Evolutionary conservation across 257 asterid genomes (phyloP), one percentile per base, ranked within the genome.

Genomic region (Ilex aquifolium): DNA sequence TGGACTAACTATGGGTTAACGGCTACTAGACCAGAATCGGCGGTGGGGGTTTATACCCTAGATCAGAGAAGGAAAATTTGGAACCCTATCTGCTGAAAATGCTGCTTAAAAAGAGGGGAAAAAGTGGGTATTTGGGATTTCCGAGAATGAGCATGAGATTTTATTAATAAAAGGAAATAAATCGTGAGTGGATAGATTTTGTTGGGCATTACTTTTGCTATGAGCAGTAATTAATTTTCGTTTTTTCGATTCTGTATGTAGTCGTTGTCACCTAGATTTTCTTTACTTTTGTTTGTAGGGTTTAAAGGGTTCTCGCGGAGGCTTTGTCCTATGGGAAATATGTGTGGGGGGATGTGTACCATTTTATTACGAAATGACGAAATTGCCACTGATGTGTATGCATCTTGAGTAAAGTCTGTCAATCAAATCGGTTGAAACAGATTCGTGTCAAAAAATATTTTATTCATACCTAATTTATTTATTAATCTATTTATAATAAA

Each of bases 81-180:
- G 72, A 76, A 77, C 81, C 77, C 81, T 76, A 71, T 74, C 6
- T 14, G 59, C 50, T 32, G 55, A 30, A 31, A 51, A 68, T 58
- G 56, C 57, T 59, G 39, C 63, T 52, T 57, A 46, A 46, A 46
- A 46, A 14, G 52, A 46, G 52, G 52, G 3, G n/a, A 46, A 46
- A 46, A 46, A 46, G 52, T 46, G 52, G 52, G 52, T 51, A 21
- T 59, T 63, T 71, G 68, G 77, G 69, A 74, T 48, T 71, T 72
- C 66, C 79, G 55, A 77, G 78, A 70, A 72, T 65, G 42, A 36
- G 32, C n/a, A 17, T 61, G 27, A 4, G 11, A 40, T 56, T 17
- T 40, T 44, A 56, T 64, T 39, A 55, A 4, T 59, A 53, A 0
- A 52, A 55, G 6, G 17, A 16, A 8, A 32, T 10, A 15, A 30